Conservation (phyloP, 1,139 yeast genomes). For the Zhuliangozyma blackwelliae region DNA sequence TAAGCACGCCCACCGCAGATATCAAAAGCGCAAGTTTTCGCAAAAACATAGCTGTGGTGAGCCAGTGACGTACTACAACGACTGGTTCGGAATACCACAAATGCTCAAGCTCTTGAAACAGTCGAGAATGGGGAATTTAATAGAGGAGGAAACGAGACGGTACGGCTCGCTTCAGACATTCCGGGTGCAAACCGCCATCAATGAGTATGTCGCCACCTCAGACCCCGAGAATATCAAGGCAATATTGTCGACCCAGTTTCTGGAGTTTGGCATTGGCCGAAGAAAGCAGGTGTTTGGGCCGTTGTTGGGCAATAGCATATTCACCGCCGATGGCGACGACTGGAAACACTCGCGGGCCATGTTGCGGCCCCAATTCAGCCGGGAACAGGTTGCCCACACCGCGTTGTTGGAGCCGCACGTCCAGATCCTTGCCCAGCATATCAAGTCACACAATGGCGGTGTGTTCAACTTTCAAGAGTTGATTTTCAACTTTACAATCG, state of each 20-base stretch:
- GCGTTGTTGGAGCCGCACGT: constrained; percentile 39
- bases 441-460: constrained; percentile 18
- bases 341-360: constrained; percentile 53
- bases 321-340: constrained; percentile 47
- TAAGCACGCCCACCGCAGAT: background rate
- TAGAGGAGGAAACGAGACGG: background rate
- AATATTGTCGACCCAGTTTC: constrained; percentile 32
- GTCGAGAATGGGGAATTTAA: background rate
- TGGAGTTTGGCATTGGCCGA: constrained; percentile 42
- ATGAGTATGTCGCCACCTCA: constrained; percentile 11
- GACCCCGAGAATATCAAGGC: constrained; percentile 29
- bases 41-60: background rate
- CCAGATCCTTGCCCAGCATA: constrained; percentile 27
- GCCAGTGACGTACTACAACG: background rate
- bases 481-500: constrained; percentile 32
- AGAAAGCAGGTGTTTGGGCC: constrained; percentile 37
- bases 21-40: background rate
- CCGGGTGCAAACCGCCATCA: constrained; percentile 8
- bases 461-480: constrained; percentile 30
- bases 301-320: constrained; percentile 50
- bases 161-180: constrained; percentile 16
- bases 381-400: constrained; percentile 48
- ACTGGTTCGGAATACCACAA: background rate
- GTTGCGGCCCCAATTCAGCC: constrained; percentile 50
- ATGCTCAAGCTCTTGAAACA: background rate